phyloP scores from a whole-genome alignment of 345 rosid species.

The Salix viminalis region DNA sequence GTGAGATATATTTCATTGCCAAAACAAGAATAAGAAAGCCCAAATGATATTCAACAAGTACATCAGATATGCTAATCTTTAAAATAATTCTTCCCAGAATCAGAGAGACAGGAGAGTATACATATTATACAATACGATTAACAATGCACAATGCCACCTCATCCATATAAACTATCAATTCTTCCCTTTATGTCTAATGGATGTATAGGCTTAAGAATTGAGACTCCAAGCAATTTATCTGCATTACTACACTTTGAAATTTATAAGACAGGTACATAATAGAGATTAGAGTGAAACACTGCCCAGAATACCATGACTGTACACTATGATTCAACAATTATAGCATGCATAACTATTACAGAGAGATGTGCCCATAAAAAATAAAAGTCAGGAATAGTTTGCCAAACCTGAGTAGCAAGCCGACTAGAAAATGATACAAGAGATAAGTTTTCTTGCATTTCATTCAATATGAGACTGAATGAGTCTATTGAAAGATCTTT shows the following conservation, averaged over 20 bases:
- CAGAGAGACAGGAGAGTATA: background rate
- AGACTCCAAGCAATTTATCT: background rate
- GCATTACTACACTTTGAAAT: background rate
- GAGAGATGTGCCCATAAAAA: background rate
- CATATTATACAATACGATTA: background rate
- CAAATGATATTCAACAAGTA: background rate
- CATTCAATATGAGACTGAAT: constrained; percentile 78
- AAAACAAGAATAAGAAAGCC: background rate
- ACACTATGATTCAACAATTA: background rate
- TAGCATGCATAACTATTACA: background rate
- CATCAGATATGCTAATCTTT: background rate
- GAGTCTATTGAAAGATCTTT: constrained; percentile 77
- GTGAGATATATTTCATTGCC: background rate
- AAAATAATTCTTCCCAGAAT: background rate
- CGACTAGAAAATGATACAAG: constrained; percentile 95
- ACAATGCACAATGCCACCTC: background rate
- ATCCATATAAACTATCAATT: background rate
- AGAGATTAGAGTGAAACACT: background rate
- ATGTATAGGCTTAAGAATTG: background rate
- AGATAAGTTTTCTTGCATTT: constrained; percentile 94
- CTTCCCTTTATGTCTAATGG: background rate
- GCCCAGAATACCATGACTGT: background rate
- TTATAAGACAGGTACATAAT: background rate
- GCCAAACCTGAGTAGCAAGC: constrained; percentile 92
- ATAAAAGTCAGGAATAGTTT: background rate